Conservation (phyloP, 495 filamentous ascomycete genomes). For the Pseudomonodictys pantanalensis region DNA sequence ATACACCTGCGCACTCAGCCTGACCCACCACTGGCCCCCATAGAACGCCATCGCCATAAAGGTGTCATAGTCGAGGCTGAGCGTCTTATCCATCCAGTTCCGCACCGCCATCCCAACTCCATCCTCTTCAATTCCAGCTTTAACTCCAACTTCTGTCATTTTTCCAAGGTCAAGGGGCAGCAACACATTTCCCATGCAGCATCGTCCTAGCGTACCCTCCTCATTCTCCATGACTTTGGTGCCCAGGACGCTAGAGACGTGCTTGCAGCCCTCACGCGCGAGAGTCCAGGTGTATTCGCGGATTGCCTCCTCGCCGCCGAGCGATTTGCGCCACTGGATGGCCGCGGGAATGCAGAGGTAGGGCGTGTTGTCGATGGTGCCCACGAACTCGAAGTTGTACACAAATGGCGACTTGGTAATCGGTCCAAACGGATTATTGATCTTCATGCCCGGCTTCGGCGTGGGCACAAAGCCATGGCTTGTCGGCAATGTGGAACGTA, state of each 20-base stretch:
- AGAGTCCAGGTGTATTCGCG: slow-evolving; percentile 55
- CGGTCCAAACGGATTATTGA: slow-evolving; percentile 55
- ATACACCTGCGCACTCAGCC: slow-evolving; percentile 78
- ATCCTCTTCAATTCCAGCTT: slow-evolving; percentile 27
- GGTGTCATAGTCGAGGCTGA: slow-evolving; percentile 59
- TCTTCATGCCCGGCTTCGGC: slow-evolving; percentile 51
- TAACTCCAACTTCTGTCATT: slow-evolving; percentile 18
- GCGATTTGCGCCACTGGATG: slow-evolving; percentile 60
- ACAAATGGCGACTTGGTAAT: slow-evolving; percentile 57
- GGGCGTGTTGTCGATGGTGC: slow-evolving; percentile 67
- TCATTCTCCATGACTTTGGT: slow-evolving; percentile 64
- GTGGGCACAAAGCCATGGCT: slow-evolving; percentile 53
- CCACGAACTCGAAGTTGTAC: slow-evolving; percentile 71
- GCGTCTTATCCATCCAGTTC: slow-evolving; percentile 55
- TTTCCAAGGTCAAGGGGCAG: slow-evolving; percentile 57
- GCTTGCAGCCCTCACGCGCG: slow-evolving; percentile 57
- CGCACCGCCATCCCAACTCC: slow-evolving; percentile 39
- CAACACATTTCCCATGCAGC: slow-evolving; percentile 66
- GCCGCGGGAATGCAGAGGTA: slow-evolving; percentile 70
- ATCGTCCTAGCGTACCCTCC: slow-evolving; percentile 44
- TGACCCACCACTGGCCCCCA: slow-evolving; percentile 59
- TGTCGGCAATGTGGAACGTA: slow-evolving; percentile 75
- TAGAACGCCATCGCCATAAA: slow-evolving; percentile 65
- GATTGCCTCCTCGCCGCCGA: slow-evolving; percentile 74
- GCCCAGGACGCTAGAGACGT: slow-evolving; percentile 56